phyloP scores from a whole-genome alignment of 768 basidiomycete genomes.

The Dentipellis fragilis region DNA sequence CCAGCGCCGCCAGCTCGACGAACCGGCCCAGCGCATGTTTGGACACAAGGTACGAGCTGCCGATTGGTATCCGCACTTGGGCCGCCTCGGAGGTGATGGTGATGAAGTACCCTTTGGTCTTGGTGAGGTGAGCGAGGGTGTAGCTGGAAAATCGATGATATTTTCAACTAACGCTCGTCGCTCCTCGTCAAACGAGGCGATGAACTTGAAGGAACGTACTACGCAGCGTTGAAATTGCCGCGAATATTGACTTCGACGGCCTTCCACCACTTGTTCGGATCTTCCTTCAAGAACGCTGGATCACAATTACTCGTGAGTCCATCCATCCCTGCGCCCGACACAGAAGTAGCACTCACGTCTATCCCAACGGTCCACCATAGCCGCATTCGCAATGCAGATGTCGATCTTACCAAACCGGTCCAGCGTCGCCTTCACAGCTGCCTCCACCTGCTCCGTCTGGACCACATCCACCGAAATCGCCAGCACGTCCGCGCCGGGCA shows the following conservation, averaged over 20 bases:
- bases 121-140: not conserved
- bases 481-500: conserved; percentile 2
- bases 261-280: conserved; percentile 18
- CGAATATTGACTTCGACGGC: conserved; percentile 16
- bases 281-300: conserved; percentile 12
- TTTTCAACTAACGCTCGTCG: not conserved
- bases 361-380: not conserved
- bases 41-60: not conserved
- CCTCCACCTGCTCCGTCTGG: not conserved
- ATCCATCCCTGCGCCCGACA: not conserved
- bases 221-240: conserved; percentile 15
- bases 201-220: conserved; percentile 9
- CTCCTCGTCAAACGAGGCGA: no score
- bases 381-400: conserved; percentile 14
- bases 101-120: not conserved
- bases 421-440: conserved; percentile 7
- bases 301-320: not conserved
- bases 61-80: not conserved
- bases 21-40: not conserved
- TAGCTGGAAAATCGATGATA: not conserved
- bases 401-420: conserved; percentile 15
- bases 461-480: conserved; percentile 9
- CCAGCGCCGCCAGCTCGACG: not conserved
- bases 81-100: not conserved
- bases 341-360: not conserved